These are phyloP conservation scores for Beauveria pseudobassiana DNA, from an alignment of 2,329 filamentous ascomycete species.

Conservation along the genomic window DNA sequence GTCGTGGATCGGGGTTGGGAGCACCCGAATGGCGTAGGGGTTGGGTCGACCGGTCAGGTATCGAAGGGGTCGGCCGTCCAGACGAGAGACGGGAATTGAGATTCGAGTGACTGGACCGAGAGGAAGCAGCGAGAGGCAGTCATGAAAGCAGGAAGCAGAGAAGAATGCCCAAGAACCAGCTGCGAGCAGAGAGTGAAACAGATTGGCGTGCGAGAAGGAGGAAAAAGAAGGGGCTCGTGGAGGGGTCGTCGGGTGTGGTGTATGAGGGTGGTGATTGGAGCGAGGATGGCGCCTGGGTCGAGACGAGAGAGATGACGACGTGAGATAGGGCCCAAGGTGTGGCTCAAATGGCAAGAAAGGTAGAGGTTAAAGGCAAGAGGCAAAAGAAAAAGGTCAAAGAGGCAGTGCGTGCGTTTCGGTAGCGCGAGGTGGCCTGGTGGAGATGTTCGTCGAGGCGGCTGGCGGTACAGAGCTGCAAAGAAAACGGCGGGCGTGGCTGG, in stretches of 20 bases:
- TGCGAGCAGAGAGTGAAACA: slow-evolving; percentile 1
- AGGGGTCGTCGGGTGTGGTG: slow-evolving; percentile 8
- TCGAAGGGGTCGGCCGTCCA: slow-evolving; percentile 1
- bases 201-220: background rate
- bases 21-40: background rate
- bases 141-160: background rate
- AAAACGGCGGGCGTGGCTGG: background rate
- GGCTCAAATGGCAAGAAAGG: background rate
- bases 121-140: background rate
- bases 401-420: background rate
- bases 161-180: slow-evolving; percentile 5
- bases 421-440: background rate
- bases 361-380: background rate
- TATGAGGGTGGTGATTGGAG: background rate
- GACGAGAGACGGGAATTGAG: background rate
- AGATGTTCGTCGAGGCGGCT: background rate
- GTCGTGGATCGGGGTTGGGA: background rate
- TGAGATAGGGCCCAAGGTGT: background rate
- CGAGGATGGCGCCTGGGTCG: background rate
- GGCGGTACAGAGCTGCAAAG: background rate
- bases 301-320: background rate
- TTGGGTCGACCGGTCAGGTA: background rate
- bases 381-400: slow-evolving; percentile 1
- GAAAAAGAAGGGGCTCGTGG: slow-evolving; percentile 11
- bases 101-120: background rate